These are phyloP conservation scores for Apiotrichum siamense DNA, from an alignment of 1,284 basidiomycete species.

Conservation along the genomic window DNA sequence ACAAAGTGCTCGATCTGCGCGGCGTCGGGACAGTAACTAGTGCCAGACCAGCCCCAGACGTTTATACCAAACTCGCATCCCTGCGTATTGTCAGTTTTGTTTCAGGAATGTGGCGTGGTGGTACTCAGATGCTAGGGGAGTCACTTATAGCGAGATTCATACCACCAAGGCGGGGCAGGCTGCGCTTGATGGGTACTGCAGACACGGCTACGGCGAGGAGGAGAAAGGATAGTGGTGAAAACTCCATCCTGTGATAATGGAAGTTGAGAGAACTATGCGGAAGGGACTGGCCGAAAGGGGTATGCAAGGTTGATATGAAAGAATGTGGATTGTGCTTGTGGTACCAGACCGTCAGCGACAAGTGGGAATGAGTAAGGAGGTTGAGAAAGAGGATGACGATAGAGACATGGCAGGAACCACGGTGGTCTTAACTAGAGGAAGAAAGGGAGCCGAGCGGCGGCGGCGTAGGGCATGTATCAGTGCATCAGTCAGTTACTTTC, in stretches of 20 bases:
- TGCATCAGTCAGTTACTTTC: no score
- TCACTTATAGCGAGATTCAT: slow-evolving; percentile 36
- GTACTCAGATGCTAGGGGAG: neutral
- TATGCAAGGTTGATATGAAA: neutral
- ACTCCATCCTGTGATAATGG: slow-evolving; percentile 7
- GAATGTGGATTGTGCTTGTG: neutral
- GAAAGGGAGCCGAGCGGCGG: no score
- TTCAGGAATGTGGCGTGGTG: neutral
- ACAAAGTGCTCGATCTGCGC: slow-evolving; percentile 58
- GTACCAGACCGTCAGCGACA: neutral
- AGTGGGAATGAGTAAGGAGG: neutral
- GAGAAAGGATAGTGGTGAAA: slow-evolving; percentile 10
- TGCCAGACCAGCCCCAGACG: slow-evolving; percentile 23
- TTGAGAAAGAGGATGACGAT: neutral
- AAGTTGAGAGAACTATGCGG: neutral
- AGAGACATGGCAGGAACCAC: no score
- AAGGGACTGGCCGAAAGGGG: neutral
- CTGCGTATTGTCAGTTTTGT: slow-evolving; percentile 8
- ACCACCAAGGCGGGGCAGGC: slow-evolving; percentile 31
- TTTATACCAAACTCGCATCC: slow-evolving; percentile 37
- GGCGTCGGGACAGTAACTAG: slow-evolving; percentile 46
- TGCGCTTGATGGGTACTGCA: slow-evolving; percentile 11
- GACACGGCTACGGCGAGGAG: slow-evolving; percentile 9
- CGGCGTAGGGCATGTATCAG: no score
- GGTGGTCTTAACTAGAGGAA: no score